phyloP scores from a whole-genome alignment of 1,139 yeast species.

The Taphrina communis region DNA sequence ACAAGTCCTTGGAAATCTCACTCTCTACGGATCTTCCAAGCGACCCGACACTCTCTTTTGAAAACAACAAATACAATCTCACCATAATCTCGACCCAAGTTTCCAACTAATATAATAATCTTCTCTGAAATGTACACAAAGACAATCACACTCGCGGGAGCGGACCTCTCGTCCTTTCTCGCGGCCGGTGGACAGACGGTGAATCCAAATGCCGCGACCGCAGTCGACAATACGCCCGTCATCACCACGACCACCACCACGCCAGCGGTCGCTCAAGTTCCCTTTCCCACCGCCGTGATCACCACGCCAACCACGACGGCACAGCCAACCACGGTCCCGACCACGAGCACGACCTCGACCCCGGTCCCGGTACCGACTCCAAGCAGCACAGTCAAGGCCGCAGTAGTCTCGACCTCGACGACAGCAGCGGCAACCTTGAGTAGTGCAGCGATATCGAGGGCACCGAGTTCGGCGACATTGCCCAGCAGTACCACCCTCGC shows the following conservation, averaged over 20 bases:
- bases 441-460: background rate
- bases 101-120: no score
- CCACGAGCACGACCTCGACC: background rate
- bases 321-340: background rate
- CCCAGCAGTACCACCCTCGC: background rate
- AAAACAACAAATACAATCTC: no score
- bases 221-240: slow-evolving; percentile 1
- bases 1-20: slow-evolving; percentile 18
- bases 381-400: background rate
- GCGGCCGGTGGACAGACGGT: slow-evolving; percentile 40
- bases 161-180: slow-evolving; percentile 32
- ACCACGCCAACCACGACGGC: slow-evolving; percentile 18
- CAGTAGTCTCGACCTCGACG: background rate
- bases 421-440: slow-evolving; percentile 11
- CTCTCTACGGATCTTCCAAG: slow-evolving; percentile 35
- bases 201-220: slow-evolving; percentile 23
- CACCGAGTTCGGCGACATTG: background rate
- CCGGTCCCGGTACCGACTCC: background rate
- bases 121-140: slow-evolving; percentile 13
- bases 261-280: slow-evolving; percentile 16
- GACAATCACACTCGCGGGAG: slow-evolving; percentile 37
- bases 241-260: slow-evolving; percentile 17
- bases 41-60: slow-evolving; percentile 27
- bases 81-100: no score
- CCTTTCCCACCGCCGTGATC: slow-evolving; percentile 16